Conservation (phyloP, 441 rosid species). For the Viola pubescens region DNA sequence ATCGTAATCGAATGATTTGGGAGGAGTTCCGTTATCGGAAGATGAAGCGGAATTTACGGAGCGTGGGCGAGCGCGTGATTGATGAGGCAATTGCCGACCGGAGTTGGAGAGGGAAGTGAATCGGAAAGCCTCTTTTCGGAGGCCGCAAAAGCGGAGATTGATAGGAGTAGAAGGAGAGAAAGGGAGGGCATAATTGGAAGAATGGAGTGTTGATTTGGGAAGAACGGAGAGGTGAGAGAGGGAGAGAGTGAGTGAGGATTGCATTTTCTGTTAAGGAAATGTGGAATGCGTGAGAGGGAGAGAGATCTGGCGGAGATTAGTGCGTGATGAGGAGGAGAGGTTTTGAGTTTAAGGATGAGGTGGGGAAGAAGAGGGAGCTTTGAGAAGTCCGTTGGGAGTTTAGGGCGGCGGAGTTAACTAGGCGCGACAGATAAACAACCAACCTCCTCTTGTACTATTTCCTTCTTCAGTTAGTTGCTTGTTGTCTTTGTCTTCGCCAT, state of each 20-base stretch:
- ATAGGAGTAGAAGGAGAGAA: slow-evolving; percentile 28
- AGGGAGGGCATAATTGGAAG: slow-evolving; percentile 23
- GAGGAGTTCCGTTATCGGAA: slow-evolving; percentile 47
- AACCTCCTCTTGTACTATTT: neutral
- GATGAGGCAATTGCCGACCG: slow-evolving; percentile 9
- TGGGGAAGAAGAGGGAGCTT: slow-evolving; percentile 10
- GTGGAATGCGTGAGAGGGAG: neutral
- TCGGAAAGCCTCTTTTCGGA: slow-evolving; percentile 50
- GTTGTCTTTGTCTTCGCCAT: neutral
- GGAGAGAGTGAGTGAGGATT: slow-evolving; percentile 43
- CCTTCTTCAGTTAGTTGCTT: slow-evolving; percentile 7
- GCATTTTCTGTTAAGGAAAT: slow-evolving; percentile 34
- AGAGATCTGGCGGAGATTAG: neutral
- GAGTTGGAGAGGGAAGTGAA: slow-evolving; percentile 27
- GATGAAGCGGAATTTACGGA: slow-evolving; percentile 31
- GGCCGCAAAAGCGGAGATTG: slow-evolving; percentile 76
- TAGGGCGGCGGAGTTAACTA: slow-evolving; percentile 43
- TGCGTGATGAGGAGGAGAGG: slow-evolving; percentile 18
- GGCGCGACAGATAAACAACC: slow-evolving; percentile 37
- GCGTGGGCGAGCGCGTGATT: slow-evolving; percentile 10
- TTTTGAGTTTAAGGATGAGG: neutral
- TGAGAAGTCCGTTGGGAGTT: slow-evolving; percentile 36
- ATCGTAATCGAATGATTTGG: slow-evolving; percentile 77
- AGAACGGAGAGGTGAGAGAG: slow-evolving; percentile 27
- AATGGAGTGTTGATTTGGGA: slow-evolving; percentile 29